Percentiles rank a stretch among this genome's conserved stretches.
phyloP scores from a whole-genome alignment of 1,284 basidiomycete genomes.

The Cutaneotrichosporon dermatis region DNA sequence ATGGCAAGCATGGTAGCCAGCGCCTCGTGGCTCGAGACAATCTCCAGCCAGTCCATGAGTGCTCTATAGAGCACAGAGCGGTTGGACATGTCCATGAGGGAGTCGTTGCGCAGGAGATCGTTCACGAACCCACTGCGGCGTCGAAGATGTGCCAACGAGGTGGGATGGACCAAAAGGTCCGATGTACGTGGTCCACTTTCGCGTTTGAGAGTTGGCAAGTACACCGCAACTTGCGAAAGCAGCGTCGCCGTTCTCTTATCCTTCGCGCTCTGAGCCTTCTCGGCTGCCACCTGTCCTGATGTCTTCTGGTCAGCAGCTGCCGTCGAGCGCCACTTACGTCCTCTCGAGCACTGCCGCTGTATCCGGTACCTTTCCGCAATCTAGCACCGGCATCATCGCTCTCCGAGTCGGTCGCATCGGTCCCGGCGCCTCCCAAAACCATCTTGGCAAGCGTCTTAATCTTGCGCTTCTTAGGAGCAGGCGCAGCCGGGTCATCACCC shows the following conservation, averaged over 20 bases:
- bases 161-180: conserved; percentile 83
- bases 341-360: conserved; percentile 71
- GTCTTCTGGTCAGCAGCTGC: conserved; percentile 52
- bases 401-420: neutral
- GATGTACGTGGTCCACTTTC: conserved; percentile 66
- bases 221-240: conserved; percentile 65
- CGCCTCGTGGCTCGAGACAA: conserved; percentile 82
- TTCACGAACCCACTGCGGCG: conserved; percentile 81
- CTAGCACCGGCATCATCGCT: neutral
- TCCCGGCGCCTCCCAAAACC: neutral
- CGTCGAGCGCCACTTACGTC: conserved; percentile 58
- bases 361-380: conserved; percentile 61
- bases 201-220: conserved; percentile 71
- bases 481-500: neutral
- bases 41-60: conserved; percentile 85
- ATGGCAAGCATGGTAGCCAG: conserved; percentile 90
- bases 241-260: conserved; percentile 67
- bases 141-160: conserved; percentile 78
- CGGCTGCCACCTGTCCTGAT: conserved; percentile 70
- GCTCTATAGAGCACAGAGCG: conserved; percentile 80
- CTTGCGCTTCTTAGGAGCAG: conserved; percentile 48
- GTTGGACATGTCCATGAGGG: conserved; percentile 85
- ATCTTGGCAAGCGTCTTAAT: conserved; percentile 3
- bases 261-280: conserved; percentile 62
- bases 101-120: conserved; percentile 79